Percentiles rank a stretch among this genome's conserved stretches.
Evolutionary conservation across 176 grass and related monocot genomes (phyloP).

Genomic region (Secale cereale): DNA sequence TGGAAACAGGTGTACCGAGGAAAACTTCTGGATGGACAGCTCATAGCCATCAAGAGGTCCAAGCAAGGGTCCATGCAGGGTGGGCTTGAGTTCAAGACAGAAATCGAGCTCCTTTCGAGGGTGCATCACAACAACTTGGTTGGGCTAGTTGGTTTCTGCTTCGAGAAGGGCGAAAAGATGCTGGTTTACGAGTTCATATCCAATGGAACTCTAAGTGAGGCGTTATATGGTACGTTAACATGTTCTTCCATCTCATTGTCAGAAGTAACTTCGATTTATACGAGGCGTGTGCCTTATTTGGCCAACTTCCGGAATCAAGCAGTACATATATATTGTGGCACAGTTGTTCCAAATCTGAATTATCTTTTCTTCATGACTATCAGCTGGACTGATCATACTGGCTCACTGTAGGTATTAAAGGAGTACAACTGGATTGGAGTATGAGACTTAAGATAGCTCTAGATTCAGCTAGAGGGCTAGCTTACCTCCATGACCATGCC

Average conservation of each 20-base stretch:
- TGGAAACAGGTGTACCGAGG: constrained; percentile 73
- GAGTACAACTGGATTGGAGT: constrained; percentile 70
- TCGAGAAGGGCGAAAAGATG: constrained; percentile 80
- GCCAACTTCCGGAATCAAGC: neutral
- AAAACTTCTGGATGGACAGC: constrained; percentile 51
- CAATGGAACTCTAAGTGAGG: constrained; percentile 68
- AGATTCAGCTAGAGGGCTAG: constrained; percentile 79
- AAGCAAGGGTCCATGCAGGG: constrained; percentile 80
- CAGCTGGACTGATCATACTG: constrained; percentile 4
- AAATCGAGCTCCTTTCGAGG: constrained; percentile 85
- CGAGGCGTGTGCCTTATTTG: neutral
- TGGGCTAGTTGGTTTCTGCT: constrained; percentile 83
- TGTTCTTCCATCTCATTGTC: neutral
- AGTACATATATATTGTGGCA: neutral
- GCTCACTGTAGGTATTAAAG: constrained; percentile 52
- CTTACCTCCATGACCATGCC: constrained; percentile 96
- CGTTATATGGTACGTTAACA: constrained; percentile 55
- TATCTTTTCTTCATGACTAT: neutral
- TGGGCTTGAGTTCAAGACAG: constrained; percentile 85
- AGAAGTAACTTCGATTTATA: neutral
- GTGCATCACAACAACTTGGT: constrained; percentile 96
- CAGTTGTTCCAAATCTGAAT: neutral
- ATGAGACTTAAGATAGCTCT: constrained; percentile 69
- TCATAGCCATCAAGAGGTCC: constrained; percentile 87
- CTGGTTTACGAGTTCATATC: constrained; percentile 79